Conservation (phyloP, 2,329 filamentous ascomycete species). For the Xylariaceae sp. region DNA sequence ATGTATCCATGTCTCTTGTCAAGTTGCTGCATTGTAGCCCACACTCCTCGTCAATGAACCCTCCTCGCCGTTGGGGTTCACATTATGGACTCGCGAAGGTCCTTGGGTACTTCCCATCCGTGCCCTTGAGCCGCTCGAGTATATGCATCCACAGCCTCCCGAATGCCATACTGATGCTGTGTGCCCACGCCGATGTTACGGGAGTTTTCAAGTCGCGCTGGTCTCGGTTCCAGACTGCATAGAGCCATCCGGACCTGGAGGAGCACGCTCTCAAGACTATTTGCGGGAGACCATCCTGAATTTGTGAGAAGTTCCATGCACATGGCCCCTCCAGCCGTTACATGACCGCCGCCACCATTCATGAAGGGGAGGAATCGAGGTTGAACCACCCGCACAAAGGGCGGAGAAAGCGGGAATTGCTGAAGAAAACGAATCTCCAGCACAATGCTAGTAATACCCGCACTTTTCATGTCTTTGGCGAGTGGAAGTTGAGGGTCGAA, state of each 20-base stretch:
- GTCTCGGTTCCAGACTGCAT: constrained; percentile 60
- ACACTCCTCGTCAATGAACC: too few species aligned
- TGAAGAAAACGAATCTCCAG: constrained; percentile 77
- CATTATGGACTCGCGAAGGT: constrained; percentile 45
- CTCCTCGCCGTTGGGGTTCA: too few species aligned
- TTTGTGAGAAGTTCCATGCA: constrained; percentile 82
- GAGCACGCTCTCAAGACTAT: constrained; percentile 72
- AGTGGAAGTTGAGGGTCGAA: constrained; percentile 68
- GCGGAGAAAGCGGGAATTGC: constrained; percentile 72
- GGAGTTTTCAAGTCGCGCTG: constrained; percentile 59
- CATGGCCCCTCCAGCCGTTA: constrained; percentile 79
- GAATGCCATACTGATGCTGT: constrained; percentile 55
- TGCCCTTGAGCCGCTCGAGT: constrained; percentile 62
- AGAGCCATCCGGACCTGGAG: constrained; percentile 78
- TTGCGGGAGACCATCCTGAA: constrained; percentile 72
- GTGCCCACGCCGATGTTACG: background rate
- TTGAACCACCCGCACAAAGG: constrained; percentile 78
- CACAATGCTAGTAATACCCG: constrained; percentile 62
- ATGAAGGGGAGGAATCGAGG: constrained; percentile 73
- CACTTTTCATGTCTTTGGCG: constrained; percentile 66
- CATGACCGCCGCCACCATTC: constrained; percentile 75
- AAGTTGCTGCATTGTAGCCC: too few species aligned
- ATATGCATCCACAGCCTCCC: constrained; percentile 72
- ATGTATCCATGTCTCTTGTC: too few species aligned
- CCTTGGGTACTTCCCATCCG: constrained; percentile 67